Percentiles rank a stretch among this genome's conserved stretches.
phyloP scores from a whole-genome alignment of 2,329 filamentous ascomycete species.

The Fusarium sororula region DNA sequence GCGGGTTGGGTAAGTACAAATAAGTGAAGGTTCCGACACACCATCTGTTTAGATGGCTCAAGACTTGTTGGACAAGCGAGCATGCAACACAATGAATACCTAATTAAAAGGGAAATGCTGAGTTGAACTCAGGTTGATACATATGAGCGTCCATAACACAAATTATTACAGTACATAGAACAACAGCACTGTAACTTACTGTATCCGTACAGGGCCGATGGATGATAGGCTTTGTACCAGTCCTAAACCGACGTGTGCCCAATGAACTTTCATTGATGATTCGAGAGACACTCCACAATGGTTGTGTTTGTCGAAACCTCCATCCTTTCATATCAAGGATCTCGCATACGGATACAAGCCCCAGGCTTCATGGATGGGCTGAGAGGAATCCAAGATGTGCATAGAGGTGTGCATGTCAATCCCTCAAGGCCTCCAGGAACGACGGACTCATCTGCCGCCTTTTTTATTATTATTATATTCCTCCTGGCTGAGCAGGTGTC shows the following conservation, averaged over 20 bases:
- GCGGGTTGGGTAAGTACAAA: constrained; percentile 15
- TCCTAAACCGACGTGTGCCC: constrained; percentile 2
- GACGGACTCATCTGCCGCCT: constrained; percentile 1
- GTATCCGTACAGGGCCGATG: constrained; percentile 12
- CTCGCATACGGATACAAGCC: constrained; percentile 22
- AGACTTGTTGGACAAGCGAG: constrained; percentile 21
- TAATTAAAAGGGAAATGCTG: not conserved
- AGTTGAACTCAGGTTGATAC: constrained; percentile 12
- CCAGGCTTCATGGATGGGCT: constrained; percentile 17
- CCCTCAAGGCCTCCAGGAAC: constrained; percentile 1
- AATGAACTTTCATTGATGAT: constrained; percentile 20
- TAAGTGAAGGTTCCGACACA: constrained; percentile 17
- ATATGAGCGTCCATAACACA: constrained; percentile 1
- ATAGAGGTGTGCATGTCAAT: constrained; percentile 17
- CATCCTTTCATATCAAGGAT: constrained; percentile 28
- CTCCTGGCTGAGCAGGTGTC: not conserved
- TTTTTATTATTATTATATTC: not conserved
- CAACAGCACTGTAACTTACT: constrained; percentile 13
- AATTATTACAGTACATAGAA: constrained; percentile 2
- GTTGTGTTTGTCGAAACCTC: constrained; percentile 21
- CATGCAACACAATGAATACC: constrained; percentile 6
- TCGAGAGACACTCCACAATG: constrained; percentile 7
- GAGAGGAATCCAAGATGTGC: constrained; percentile 11
- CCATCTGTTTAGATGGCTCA: constrained; percentile 3
- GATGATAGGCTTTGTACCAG: constrained; percentile 22